A percentile compares a stretch with the other conserved stretches of the same genome.
phyloP scores from a whole-genome alignment of 257 asterid species.

The Ocimum tenuiflorum region DNA sequence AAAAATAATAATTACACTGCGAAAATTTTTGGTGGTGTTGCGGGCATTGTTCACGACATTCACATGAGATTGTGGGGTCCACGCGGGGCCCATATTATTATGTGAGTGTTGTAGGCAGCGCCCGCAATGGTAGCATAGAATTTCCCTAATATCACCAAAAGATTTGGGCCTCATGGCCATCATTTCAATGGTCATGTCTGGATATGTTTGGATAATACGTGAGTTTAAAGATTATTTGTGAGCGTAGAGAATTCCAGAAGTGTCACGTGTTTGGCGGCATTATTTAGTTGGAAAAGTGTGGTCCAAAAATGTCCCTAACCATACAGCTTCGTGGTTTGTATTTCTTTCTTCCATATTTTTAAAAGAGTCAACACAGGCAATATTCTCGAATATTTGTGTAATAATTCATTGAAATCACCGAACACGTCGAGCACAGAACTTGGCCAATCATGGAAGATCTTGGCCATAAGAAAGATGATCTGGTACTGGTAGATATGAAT shows the following conservation, averaged over 20 bases:
- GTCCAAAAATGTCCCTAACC: background rate
- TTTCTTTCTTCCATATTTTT: background rate
- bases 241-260: background rate
- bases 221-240: background rate
- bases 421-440: too few relatives aligned
- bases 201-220: background rate
- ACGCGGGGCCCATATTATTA: too few relatives aligned
- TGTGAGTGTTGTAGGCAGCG: too few relatives aligned
- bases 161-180: background rate
- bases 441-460: too few relatives aligned
- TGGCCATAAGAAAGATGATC: too few relatives aligned
- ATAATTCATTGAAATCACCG: background rate
- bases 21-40: too few relatives aligned
- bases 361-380: background rate
- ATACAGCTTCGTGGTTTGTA: background rate
- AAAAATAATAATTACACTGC: too few relatives aligned
- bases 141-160: too few relatives aligned
- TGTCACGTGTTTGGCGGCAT: background rate
- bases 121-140: too few relatives aligned
- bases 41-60: too few relatives aligned
- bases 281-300: background rate
- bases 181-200: background rate
- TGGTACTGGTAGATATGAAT: too few relatives aligned
- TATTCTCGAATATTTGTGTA: background rate
- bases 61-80: too few relatives aligned